Evolutionary conservation across 73 alveolate genomes (phyloP).

Genomic region (Symbiodinium natans): DNA sequence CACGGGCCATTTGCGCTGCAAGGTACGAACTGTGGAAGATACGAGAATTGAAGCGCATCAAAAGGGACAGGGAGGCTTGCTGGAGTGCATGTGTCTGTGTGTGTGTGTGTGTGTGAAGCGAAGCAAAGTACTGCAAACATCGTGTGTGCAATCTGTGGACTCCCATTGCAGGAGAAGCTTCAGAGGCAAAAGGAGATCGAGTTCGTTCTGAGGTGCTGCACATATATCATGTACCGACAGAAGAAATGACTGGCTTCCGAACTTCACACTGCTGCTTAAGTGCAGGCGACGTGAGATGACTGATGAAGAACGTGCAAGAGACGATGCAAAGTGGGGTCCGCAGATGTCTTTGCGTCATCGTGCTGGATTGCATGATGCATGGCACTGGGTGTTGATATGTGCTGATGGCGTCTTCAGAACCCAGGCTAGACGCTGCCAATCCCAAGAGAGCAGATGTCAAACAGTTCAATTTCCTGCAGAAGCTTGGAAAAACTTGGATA

Average conservation of each 20-base stretch:
- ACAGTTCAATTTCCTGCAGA: conserved; percentile 88
- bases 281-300: conserved; percentile 81
- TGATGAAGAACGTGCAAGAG: conserved; percentile 80
- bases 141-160: not conserved
- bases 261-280: too few relatives aligned
- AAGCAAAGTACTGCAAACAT: not conserved
- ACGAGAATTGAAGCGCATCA: conserved; percentile 92
- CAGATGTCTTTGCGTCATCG: not conserved
- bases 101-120: not conserved
- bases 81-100: not conserved
- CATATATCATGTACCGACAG: not conserved
- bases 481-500: not conserved
- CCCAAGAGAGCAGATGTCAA: conserved; percentile 79
- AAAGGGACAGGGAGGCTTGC: conserved; percentile 84
- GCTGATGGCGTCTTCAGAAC: not conserved
- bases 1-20: too few relatives aligned
- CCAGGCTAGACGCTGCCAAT: conserved; percentile 71
- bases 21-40: conserved; percentile 92
- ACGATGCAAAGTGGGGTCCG: conserved; percentile 30
- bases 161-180: conserved; percentile 38
- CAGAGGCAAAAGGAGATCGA: conserved; percentile 42
- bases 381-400: not conserved
- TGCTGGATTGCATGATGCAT: not conserved
- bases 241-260: too few relatives aligned
- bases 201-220: conserved; percentile 52